These are phyloP conservation scores for Phytophthora sojae DNA, from an alignment of 352 stramenopile genomes.

Conservation along the genomic window DNA sequence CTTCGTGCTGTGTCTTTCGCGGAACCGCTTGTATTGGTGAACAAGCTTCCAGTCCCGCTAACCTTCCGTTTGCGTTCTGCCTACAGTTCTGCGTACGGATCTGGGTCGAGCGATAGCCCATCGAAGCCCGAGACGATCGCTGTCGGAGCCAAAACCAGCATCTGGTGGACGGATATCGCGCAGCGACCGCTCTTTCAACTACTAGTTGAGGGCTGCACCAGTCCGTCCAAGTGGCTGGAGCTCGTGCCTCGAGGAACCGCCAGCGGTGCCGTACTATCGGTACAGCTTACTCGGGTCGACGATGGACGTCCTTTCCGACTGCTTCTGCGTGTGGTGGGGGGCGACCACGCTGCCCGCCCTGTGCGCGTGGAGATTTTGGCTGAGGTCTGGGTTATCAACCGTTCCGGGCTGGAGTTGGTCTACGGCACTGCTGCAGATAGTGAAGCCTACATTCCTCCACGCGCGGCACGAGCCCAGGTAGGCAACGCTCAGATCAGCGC, in stretches of 20 bases:
- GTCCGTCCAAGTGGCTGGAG: constrained; percentile 73
- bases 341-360: constrained; percentile 32
- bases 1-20: constrained; percentile 68
- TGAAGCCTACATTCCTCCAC: constrained; percentile 68
- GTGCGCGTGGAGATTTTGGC: constrained; percentile 50
- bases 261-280: constrained; percentile 60
- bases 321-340: constrained; percentile 62
- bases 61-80: constrained; percentile 62
- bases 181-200: constrained; percentile 79
- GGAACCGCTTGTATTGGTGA: constrained; percentile 80
- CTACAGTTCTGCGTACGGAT: constrained; percentile 45
- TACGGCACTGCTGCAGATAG: constrained; percentile 74
- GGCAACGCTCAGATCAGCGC: constrained; percentile 80
- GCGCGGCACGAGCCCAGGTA: constrained; percentile 63
- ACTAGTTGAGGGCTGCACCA: constrained; percentile 66
- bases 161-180: constrained; percentile 79
- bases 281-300: constrained; percentile 61
- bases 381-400: constrained; percentile 87
- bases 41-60: constrained; percentile 80
- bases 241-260: constrained; percentile 55
- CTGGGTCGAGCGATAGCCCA: constrained; percentile 34
- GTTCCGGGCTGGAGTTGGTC: constrained; percentile 74
- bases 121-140: constrained; percentile 48
- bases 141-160: constrained; percentile 68
- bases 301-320: constrained; percentile 77